Conservation (phyloP, 1,139 yeast genomes). For the Kodamaea plutei region DNA sequence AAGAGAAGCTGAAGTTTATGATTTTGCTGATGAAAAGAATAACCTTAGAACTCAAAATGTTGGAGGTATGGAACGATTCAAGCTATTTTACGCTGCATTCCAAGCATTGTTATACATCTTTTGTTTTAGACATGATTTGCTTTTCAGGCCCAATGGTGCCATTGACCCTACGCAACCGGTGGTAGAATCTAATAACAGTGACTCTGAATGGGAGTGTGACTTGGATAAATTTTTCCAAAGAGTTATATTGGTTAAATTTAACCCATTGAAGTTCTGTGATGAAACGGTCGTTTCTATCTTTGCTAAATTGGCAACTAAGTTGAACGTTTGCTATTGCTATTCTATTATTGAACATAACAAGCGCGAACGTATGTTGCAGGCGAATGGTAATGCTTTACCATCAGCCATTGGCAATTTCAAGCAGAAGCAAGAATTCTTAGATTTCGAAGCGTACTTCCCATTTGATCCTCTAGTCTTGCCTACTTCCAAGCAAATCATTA, state of each 20-base stretch:
- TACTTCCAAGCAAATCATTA: conserved; percentile 46
- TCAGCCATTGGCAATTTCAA: conserved; percentile 39
- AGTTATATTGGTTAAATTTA: conserved; percentile 80
- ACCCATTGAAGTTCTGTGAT: conserved; percentile 90
- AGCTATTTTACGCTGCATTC: conserved; percentile 85
- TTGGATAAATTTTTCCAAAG: conserved; percentile 85
- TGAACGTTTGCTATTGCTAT: conserved; percentile 89
- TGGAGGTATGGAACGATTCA: conserved; percentile 76
- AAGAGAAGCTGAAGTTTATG: conserved; percentile 75
- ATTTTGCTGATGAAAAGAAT: conserved; percentile 24
- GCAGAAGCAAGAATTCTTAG: conserved; percentile 74
- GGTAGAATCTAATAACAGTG: conserved; percentile 11
- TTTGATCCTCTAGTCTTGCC: conserved; percentile 87
- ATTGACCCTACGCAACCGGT: conserved; percentile 14
- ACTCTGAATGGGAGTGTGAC: conserved; percentile 71
- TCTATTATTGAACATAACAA: conserved; percentile 90
- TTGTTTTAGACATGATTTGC: conserved; percentile 73
- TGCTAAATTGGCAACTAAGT: conserved; percentile 87
- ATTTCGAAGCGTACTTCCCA: conserved; percentile 90
- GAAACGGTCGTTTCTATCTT: conserved; percentile 91
- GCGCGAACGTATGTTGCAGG: conserved; percentile 51
- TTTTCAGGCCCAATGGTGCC: conserved; percentile 34
- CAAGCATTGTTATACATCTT: conserved; percentile 89
- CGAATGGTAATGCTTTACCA: conserved; percentile 27
- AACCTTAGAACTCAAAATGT: conserved; percentile 8